Base-by-base conservation (phyloP, 495 filamentous ascomycete genomes). In the Polyplosphaeria fusca region DNA sequence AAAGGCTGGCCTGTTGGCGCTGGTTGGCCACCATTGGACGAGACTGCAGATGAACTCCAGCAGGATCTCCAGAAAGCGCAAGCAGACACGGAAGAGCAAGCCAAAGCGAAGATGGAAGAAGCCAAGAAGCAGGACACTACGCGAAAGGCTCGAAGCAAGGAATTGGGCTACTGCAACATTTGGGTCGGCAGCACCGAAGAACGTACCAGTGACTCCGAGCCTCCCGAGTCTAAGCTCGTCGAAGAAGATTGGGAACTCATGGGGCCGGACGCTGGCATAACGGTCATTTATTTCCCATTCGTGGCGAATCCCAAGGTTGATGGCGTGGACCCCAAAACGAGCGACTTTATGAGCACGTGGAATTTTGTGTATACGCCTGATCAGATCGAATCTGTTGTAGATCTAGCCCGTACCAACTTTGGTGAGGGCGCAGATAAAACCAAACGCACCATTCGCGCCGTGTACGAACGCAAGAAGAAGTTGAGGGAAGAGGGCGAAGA, bases 331-430 rank as follows among this genome's bases (percentile, higher is more conserved):
- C 92, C 93, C 0, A 80, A 85, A 28, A 81, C 76, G 12, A 83
- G 80, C 53, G 87, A 91, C 45, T 98, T 91, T 74, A 80, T 96
- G 71, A 88, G 83, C 61, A 98, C 93, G 1, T 97, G 93, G 93
- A 98, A 96, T 69, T 96, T 96, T 67, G 83, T 95, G 39, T 96
- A 95, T 71, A 90, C 87, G 28, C 87, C 90, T 0, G 80, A 89
- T 52, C 84, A 96, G 65, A 78, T 96, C 42, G 91, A 95, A 48
- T 77, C 80, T 20, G 86, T 92, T 0, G 84, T 94, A 7, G 79
- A 80, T 19, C 79, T 98, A 5, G 91, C 93, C 0, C 79, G 82
- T 55, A 88, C 89, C 2, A 98, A 98, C 70, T 98, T 88, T 58
- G 78, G 76, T 4, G 86, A 93, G 68, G 89, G 93, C 0, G 76